phyloP scores from a whole-genome alignment of 2,329 filamentous ascomycete genomes.

The Capronia americana region DNA sequence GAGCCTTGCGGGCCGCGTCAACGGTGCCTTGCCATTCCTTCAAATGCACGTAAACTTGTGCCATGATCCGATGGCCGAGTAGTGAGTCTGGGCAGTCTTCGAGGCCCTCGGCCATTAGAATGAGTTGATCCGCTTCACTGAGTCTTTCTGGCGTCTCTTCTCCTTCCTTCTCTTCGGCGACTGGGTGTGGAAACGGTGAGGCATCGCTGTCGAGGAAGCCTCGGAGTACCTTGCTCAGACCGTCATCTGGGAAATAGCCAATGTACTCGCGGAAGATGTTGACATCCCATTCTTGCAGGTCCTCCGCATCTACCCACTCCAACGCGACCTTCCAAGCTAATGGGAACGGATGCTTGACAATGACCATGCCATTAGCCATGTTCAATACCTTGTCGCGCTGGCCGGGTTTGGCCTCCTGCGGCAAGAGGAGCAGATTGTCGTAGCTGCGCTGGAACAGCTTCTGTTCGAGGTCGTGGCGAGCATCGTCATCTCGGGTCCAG shows the following conservation, averaged over 20 bases:
- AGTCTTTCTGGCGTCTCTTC: constrained; percentile 62
- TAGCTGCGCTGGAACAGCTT: constrained; percentile 83
- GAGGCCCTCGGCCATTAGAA: constrained; percentile 80
- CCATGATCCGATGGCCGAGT: constrained; percentile 81
- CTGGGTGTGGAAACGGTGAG: constrained; percentile 72
- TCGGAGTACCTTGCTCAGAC: constrained; percentile 79
- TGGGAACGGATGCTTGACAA: constrained; percentile 88
- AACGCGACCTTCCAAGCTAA: constrained; percentile 90
- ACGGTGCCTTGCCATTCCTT: constrained; percentile 85
- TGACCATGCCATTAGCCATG: constrained; percentile 89
- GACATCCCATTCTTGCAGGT: constrained; percentile 77
- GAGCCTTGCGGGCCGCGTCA: constrained; percentile 64
- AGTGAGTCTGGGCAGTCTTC: constrained; percentile 69
- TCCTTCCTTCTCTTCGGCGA: constrained; percentile 48
- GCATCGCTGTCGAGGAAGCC: constrained; percentile 82
- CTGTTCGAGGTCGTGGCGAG: constrained; percentile 85
- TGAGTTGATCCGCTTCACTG: constrained; percentile 76
- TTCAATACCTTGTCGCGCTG: constrained; percentile 77
- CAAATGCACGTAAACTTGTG: constrained; percentile 80
- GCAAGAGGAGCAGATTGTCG: constrained; percentile 74
- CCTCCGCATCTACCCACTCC: constrained; percentile 83
- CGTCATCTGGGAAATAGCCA: constrained; percentile 80
- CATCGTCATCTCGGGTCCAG: constrained; percentile 86
- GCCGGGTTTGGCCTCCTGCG: constrained; percentile 68
- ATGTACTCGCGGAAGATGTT: constrained; percentile 81